phyloP scores from a whole-genome alignment of 139 green algal species.

The Micractinium sp. region DNA sequence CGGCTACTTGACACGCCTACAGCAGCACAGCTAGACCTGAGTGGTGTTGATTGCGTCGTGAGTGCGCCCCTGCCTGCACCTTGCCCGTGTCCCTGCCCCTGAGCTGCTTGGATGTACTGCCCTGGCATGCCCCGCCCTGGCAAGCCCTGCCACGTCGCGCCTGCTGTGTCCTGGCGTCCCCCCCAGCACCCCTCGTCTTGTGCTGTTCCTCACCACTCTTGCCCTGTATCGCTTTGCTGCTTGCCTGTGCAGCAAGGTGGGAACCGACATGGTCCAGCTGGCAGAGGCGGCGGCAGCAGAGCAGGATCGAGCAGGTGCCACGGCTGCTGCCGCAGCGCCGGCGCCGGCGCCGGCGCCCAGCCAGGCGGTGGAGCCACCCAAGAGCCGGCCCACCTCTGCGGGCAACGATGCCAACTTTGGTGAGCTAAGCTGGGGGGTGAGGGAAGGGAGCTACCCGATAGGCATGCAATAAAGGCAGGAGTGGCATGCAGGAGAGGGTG shows the following conservation, averaged over 20 bases:
- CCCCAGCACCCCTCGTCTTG: neutral
- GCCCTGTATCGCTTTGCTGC: neutral
- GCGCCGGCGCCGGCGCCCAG: neutral
- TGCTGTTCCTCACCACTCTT: neutral
- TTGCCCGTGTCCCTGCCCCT: no score
- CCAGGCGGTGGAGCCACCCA: neutral
- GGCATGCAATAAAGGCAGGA: no score
- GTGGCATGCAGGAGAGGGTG: no score
- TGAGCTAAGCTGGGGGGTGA: neutral
- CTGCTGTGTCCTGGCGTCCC: neutral
- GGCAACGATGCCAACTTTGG: neutral
- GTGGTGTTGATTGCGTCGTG: neutral
- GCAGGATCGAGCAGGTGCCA: conserved; percentile 5
- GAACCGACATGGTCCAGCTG: conserved; percentile 7
- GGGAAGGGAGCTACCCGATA: no score
- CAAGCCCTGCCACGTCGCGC: no score
- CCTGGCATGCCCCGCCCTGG: no score
- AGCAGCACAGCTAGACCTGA: neutral
- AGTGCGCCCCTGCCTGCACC: neutral
- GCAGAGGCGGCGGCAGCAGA: neutral
- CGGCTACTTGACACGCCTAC: no score
- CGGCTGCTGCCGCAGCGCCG: neutral
- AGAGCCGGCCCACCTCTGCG: neutral
- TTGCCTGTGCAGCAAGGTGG: neutral
- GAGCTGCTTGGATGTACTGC: neutral